phyloP scores from a whole-genome alignment of 2,329 filamentous ascomycete species.

The Pseudogymnoascus sp. region DNA sequence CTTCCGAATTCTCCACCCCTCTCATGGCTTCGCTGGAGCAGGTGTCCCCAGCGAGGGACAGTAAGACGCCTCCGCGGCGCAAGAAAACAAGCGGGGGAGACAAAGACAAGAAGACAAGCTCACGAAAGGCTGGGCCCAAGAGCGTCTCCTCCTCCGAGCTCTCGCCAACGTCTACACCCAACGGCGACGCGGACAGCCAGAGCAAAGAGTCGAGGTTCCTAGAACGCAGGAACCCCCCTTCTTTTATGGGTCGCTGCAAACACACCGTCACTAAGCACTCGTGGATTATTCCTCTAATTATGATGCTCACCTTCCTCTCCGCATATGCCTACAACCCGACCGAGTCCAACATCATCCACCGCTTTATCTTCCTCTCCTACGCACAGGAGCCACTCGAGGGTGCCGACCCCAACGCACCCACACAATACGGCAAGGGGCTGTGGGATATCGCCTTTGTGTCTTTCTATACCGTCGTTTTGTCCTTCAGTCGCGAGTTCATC shows the following conservation, averaged over 20 bases:
- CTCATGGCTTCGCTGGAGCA: neutral
- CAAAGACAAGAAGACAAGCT: conserved; percentile 4
- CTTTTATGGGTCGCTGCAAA: conserved; percentile 41
- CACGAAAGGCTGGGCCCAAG: neutral
- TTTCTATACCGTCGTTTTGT: conserved; percentile 85
- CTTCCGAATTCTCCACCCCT: neutral
- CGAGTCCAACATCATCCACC: conserved; percentile 68
- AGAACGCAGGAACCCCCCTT: conserved; percentile 28
- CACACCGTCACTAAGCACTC: conserved; percentile 48
- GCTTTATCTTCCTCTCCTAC: conserved; percentile 88
- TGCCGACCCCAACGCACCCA: conserved; percentile 37
- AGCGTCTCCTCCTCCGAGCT: neutral
- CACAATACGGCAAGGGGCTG: conserved; percentile 80
- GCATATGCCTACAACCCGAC: conserved; percentile 70
- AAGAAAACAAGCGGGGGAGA: neutral
- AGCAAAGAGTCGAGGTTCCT: conserved; percentile 25
- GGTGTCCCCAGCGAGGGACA: neutral
- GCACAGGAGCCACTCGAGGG: conserved; percentile 51
- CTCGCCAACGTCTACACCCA: neutral
- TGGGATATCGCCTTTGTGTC: conserved; percentile 79
- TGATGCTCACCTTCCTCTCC: conserved; percentile 55
- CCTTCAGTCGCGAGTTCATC: conserved; percentile 89
- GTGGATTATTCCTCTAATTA: conserved; percentile 57
- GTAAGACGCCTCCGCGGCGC: neutral
- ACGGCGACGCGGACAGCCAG: neutral